Evolutionary conservation across 164 flowering plant species (phyloP).

Genomic region (Chimonanthus praecox): DNA sequence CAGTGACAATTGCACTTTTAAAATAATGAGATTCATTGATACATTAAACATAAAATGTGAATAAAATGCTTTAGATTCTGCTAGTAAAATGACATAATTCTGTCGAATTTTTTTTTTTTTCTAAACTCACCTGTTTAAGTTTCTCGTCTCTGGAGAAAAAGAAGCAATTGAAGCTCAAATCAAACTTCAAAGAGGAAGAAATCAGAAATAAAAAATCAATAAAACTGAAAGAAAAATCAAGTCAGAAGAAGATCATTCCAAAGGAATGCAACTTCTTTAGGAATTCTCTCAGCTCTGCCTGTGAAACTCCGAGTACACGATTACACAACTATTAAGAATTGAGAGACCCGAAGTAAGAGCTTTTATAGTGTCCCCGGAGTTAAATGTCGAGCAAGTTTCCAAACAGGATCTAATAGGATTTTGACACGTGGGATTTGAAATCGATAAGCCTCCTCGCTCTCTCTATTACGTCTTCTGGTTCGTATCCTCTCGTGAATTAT

Average conservation of each 20-base stretch:
- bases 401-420: background rate
- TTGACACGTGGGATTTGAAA: background rate
- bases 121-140: slow-evolving; percentile 5
- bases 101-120: too few relatives aligned
- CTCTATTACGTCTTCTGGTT: background rate
- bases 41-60: too few relatives aligned
- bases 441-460: background rate
- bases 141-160: background rate
- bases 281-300: background rate
- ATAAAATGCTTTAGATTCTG: too few relatives aligned
- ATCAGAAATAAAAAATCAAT: background rate
- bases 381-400: slow-evolving; percentile 7
- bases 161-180: background rate
- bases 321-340: background rate
- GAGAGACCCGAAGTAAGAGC: background rate
- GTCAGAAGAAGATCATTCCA: slow-evolving; percentile 11
- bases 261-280: background rate
- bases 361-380: slow-evolving; percentile 2
- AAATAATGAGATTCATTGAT: too few relatives aligned
- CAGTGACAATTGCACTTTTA: too few relatives aligned
- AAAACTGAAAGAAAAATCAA: background rate
- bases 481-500: too few relatives aligned
- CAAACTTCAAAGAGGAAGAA: background rate
- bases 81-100: too few relatives aligned
- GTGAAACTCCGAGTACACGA: background rate